phyloP scores from a whole-genome alignment of 768 basidiomycete species.

The Collybiopsis luxurians region DNA sequence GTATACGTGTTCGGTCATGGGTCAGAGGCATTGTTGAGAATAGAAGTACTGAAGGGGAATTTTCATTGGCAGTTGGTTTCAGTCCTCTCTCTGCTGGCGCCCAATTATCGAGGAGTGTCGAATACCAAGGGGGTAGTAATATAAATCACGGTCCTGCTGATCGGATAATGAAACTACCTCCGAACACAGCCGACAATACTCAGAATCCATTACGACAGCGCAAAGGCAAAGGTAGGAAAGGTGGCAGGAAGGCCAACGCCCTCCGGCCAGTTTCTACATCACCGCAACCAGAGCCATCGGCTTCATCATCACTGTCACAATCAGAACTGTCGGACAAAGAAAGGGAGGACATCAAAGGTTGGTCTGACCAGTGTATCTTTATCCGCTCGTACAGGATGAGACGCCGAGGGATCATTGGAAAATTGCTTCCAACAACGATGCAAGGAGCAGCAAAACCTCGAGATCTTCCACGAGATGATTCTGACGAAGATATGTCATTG shows the following conservation, averaged over 20 bases:
- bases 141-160: neutral
- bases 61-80: neutral
- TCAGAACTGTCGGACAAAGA: neutral
- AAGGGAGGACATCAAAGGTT: neutral
- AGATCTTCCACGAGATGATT: neutral
- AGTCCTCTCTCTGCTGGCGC: neutral
- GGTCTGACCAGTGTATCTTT: neutral
- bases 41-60: neutral
- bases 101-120: neutral
- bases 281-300: neutral
- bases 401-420: neutral
- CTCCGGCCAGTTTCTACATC: neutral
- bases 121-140: neutral
- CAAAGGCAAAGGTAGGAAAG: neutral
- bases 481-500: neutral
- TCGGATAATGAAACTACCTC: neutral
- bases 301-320: neutral
- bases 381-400: neutral
- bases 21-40: neutral
- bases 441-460: neutral
- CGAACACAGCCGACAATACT: neutral
- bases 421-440: neutral
- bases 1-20: neutral
- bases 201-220: neutral
- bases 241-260: neutral